phyloP scores from a whole-genome alignment of 176 grass and related monocot species.

The Oryza longistaminata region DNA sequence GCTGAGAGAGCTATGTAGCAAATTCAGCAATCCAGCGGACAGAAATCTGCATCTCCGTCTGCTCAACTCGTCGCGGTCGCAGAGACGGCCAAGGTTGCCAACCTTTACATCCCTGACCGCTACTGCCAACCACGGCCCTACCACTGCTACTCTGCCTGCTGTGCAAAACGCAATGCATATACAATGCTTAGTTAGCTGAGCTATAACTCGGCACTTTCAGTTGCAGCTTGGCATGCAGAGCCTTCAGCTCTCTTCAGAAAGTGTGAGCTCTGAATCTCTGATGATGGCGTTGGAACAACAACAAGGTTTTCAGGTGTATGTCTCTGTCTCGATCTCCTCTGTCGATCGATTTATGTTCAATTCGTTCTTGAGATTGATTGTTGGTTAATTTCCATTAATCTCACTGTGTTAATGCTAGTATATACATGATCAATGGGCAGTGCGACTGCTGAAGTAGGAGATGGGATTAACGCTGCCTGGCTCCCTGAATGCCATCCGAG shows the following conservation, averaged over 20 bases:
- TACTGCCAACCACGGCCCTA: neutral
- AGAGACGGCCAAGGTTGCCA: neutral
- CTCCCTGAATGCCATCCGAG: conserved; percentile 95
- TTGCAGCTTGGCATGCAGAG: neutral
- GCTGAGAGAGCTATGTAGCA: neutral
- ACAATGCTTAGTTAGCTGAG: too few species aligned
- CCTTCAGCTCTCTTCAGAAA: neutral
- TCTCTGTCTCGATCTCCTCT: neutral
- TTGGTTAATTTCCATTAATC: neutral
- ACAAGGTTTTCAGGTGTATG: neutral
- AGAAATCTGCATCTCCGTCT: too few species aligned
- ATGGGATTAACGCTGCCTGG: conserved; percentile 42
- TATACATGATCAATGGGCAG: neutral
- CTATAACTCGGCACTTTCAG: neutral
- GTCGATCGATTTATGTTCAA: neutral
- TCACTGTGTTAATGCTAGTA: neutral
- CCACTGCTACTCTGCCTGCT: neutral
- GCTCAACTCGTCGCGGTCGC: too few species aligned
- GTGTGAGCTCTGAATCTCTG: neutral
- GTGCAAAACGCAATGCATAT: neutral
- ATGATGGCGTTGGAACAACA: neutral
- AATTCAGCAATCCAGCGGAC: neutral
- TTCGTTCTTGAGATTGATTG: neutral
- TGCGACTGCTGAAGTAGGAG: neutral
- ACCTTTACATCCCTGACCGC: neutral